Conservation (phyloP, 2,329 filamentous ascomycete genomes). For the Botrytis deweyae region DNA sequence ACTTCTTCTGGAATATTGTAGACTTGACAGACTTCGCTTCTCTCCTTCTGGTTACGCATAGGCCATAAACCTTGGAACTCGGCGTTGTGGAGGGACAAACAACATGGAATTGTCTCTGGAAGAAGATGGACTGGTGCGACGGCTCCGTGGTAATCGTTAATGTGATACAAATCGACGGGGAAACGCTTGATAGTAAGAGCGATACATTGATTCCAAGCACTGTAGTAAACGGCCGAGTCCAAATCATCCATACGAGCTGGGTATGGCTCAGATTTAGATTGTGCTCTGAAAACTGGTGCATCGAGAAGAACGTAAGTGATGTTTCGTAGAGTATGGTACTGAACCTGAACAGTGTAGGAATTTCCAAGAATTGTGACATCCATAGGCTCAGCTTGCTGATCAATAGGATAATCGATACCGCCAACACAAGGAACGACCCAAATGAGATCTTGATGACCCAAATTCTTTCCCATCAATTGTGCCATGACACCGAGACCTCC, state of each 20-base stretch:
- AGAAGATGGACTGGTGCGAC: constrained; percentile 64
- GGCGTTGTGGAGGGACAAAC: constrained; percentile 66
- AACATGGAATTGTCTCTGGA: constrained; percentile 58
- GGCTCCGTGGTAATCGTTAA: constrained; percentile 65
- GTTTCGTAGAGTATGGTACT: constrained; percentile 62
- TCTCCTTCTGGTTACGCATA: constrained; percentile 61
- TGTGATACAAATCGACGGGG: constrained; percentile 62
- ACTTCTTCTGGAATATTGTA: constrained; percentile 60
- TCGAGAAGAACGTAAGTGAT: constrained; percentile 69
- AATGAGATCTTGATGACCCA: constrained; percentile 63
- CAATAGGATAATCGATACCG: constrained; percentile 62
- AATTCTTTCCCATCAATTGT: constrained; percentile 60
- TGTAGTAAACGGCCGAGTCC: constrained; percentile 67
- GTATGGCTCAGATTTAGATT: constrained; percentile 62
- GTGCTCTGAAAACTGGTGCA: constrained; percentile 57
- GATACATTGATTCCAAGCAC: constrained; percentile 70
- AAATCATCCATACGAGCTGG: constrained; percentile 69
- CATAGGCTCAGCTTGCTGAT: constrained; percentile 60
- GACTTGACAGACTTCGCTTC: constrained; percentile 62
- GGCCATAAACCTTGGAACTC: constrained; percentile 70
- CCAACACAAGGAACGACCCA: constrained; percentile 65
- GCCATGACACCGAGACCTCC: constrained; percentile 70
- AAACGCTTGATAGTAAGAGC: constrained; percentile 62
- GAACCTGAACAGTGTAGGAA: constrained; percentile 60
- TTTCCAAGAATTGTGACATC: constrained; percentile 60